Evolutionary conservation across 768 basidiomycete genomes (phyloP), one percentile per base, ranked within the genome.

Genomic region (Suillus subalutaceus): DNA sequence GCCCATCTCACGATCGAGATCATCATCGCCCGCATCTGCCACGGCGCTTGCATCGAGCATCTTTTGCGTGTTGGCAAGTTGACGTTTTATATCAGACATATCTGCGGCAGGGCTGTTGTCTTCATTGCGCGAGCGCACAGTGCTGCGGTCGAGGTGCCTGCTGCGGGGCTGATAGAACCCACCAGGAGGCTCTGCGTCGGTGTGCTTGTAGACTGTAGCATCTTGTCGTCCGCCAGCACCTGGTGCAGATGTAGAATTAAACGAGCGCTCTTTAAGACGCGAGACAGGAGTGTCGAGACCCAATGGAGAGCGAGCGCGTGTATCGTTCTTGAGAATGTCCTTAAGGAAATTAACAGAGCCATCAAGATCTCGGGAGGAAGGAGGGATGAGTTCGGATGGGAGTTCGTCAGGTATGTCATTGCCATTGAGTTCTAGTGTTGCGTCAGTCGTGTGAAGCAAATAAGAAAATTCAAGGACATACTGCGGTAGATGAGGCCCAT

Each of bases 401-500:
- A 99, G 89, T 55, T 85, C 80, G 38, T 92, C 91, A 2, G 97
- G 97, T 53, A 99, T 88, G 1, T 89, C 87, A 77, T 93, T 96
- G 12, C 97, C 97, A 75, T 96, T 97, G 30, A 99, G 84, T 53
- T 88, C 96, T 99, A 52, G 40, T 48, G 23, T 63, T 32, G 18
- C 3, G 30, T 15, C 5, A 63, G 23, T 52, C n/a, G 20, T 50
- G 60, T 40, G 37, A 65, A 60, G 62, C 15, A 40, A 7, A 63
- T 10, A 7, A 13, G 46, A 5, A 30, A 20, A 63, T 65, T 26
- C 32, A 64, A 35, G 26, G 62, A 86, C 93, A 71, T 80, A 98
- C 97, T 86, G 74, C 97, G 90, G 79, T 96, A 98, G 73, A 99
- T 99, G 63, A 99, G 82, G 62, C 93, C 95, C 97, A 99, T 99